Evolutionary conservation across 768 basidiomycete genomes (phyloP).

Genomic region (Russula griseocarnosa): DNA sequence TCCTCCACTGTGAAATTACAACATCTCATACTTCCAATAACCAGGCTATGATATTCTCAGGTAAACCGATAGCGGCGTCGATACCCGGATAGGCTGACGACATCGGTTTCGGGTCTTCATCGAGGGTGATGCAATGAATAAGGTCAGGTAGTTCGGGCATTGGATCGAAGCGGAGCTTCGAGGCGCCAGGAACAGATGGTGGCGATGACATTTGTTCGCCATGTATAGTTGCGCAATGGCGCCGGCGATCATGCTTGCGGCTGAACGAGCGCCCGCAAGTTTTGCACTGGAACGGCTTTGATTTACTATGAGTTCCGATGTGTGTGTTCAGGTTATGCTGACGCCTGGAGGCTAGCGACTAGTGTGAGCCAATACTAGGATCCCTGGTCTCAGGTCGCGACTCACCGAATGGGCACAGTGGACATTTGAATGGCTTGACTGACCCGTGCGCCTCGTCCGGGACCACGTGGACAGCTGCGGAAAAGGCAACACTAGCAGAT

Average conservation of each 20-base stretch:
- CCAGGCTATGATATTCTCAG: neutral
- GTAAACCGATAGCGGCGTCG: neutral
- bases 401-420: neutral
- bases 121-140: too few species aligned
- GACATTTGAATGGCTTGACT: neutral
- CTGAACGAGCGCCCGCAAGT: neutral
- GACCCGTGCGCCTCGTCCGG: neutral
- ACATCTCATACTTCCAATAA: neutral
- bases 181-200: neutral
- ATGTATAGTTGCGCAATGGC: neutral
- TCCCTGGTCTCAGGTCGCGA: neutral
- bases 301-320: neutral
- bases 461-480: neutral
- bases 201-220: neutral
- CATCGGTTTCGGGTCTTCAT: neutral
- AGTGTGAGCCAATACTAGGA: neutral
- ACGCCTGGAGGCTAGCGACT: neutral
- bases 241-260: neutral
- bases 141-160: neutral
- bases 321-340: neutral
- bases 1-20: neutral
- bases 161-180: neutral
- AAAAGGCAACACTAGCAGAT: fast-evolving
- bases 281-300: neutral
- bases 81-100: neutral